Evolutionary conservation across 164 flowering plant genomes (phyloP).

Genomic region (Aristolochia contorta): DNA sequence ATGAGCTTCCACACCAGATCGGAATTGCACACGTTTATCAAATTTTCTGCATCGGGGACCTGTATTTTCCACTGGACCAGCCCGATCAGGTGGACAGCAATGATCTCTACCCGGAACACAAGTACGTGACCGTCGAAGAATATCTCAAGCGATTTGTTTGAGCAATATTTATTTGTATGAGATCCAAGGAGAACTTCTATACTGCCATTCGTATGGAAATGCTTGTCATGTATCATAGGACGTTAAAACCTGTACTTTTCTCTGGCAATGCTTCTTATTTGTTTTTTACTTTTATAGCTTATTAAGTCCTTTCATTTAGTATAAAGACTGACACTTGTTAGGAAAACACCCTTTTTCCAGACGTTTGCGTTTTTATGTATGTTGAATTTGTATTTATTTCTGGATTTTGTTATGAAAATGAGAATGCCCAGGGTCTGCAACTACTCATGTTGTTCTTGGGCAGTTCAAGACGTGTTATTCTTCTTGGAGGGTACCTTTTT

Average conservation of each 20-base stretch:
- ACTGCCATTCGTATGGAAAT: too few relatives aligned
- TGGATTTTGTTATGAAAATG: too few relatives aligned
- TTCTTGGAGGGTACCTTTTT: constrained; percentile 70
- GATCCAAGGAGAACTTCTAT: too few relatives aligned
- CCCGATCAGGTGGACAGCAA: not conserved
- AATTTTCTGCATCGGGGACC: constrained; percentile 5
- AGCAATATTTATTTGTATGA: not conserved
- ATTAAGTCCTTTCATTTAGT: too few relatives aligned
- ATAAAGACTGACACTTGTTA: too few relatives aligned
- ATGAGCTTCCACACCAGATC: not conserved
- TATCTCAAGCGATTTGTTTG: constrained; percentile 7
- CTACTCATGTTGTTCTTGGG: constrained; percentile 86
- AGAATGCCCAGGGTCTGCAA: constrained; percentile 35
- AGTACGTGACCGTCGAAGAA: constrained; percentile 6
- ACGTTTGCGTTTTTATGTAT: too few relatives aligned
- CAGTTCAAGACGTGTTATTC: constrained; percentile 94
- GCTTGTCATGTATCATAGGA: too few relatives aligned
- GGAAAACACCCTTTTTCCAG: too few relatives aligned
- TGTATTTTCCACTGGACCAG: constrained; percentile 2
- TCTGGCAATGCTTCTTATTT: too few relatives aligned
- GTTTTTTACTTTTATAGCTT: too few relatives aligned
- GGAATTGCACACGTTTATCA: constrained; percentile 5
- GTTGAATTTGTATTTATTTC: too few relatives aligned
- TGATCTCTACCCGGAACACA: constrained; percentile 5
- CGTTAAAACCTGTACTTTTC: too few relatives aligned